Conservation (phyloP, 225 moss, liverwort and hornwort genomes). For the Physcomitrellopsis africana region DNA sequence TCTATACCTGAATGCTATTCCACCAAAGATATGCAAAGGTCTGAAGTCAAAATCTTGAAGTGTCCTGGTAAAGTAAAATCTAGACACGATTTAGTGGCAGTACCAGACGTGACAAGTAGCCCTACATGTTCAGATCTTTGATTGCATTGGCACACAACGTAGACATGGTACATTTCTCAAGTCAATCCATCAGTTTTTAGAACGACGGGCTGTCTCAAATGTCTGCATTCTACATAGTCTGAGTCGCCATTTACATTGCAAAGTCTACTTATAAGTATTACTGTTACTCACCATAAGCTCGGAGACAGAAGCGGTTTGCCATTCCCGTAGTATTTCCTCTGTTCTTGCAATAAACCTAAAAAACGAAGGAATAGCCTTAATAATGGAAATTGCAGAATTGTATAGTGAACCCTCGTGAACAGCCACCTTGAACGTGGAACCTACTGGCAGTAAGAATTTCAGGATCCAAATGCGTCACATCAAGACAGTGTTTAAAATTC, state of each 20-base stretch:
- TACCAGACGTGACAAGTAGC: too few species aligned
- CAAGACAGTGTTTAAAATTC: slow-evolving; percentile 6
- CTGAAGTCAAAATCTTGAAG: background rate
- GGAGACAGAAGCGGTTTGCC: slow-evolving; percentile 57
- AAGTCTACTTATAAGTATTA: background rate
- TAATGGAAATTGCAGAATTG: slow-evolving; percentile 11
- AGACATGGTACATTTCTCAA: background rate
- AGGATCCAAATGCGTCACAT: background rate
- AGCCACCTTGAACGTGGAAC: background rate
- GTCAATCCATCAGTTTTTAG: background rate
- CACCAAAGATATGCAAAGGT: slow-evolving; percentile 24
- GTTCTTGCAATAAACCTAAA: slow-evolving; percentile 74
- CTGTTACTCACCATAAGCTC: slow-evolving; percentile 59
- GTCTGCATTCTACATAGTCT: background rate
- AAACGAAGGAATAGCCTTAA: background rate
- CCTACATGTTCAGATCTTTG: background rate
- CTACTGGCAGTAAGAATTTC: background rate
- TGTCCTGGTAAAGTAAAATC: background rate
- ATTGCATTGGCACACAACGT: background rate
- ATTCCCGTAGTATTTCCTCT: slow-evolving; percentile 71
- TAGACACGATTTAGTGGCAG: too few species aligned
- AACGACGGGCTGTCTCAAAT: slow-evolving; percentile 11
- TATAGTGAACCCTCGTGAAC: background rate
- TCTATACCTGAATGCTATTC: slow-evolving; percentile 71
- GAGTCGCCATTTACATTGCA: slow-evolving; percentile 6